phyloP scores from a whole-genome alignment of 1,284 basidiomycete species.

The Afroboletus lepidellus region DNA sequence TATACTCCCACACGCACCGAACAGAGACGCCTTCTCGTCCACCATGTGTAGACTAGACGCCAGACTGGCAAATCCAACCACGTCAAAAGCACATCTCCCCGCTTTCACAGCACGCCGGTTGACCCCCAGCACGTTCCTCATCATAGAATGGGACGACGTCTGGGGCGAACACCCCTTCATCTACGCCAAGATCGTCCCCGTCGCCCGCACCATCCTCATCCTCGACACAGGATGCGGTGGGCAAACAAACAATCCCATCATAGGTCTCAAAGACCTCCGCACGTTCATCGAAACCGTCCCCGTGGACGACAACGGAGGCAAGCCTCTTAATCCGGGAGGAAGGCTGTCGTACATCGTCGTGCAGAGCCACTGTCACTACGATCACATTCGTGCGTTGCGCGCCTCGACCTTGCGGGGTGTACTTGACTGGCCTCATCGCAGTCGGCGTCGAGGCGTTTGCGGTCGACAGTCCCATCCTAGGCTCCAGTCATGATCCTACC shows the following conservation, averaged over 20 bases:
- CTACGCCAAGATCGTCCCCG: constrained; percentile 46
- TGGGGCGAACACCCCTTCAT: constrained; percentile 54
- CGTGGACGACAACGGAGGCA: constrained; percentile 42
- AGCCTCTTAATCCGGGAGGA: constrained; percentile 44
- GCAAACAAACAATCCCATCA: constrained; percentile 38
- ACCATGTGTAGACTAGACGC: background rate
- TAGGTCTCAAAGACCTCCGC: constrained; percentile 44
- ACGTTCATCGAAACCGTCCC: constrained; percentile 48
- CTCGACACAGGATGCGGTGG: constrained; percentile 58
- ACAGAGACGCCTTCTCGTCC: background rate
- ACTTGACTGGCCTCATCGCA: constrained; percentile 17
- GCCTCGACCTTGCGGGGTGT: background rate
- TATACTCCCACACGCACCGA: background rate
- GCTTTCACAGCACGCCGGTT: constrained; percentile 48
- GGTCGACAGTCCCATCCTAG: constrained; percentile 45
- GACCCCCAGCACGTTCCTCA: constrained; percentile 46
- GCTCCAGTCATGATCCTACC: constrained; percentile 43
- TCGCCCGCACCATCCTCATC: constrained; percentile 43
- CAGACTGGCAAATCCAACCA: background rate
- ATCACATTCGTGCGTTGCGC: constrained; percentile 50
- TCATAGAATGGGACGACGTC: constrained; percentile 51
- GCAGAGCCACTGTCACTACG: constrained; percentile 55
- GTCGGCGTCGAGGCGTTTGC: constrained; percentile 52
- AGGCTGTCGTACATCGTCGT: constrained; percentile 46
- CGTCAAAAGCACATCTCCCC: constrained; percentile 3